Evolutionary conservation across 2,329 filamentous ascomycete species (phyloP).

Genomic region (Zymoseptoria passerinii): DNA sequence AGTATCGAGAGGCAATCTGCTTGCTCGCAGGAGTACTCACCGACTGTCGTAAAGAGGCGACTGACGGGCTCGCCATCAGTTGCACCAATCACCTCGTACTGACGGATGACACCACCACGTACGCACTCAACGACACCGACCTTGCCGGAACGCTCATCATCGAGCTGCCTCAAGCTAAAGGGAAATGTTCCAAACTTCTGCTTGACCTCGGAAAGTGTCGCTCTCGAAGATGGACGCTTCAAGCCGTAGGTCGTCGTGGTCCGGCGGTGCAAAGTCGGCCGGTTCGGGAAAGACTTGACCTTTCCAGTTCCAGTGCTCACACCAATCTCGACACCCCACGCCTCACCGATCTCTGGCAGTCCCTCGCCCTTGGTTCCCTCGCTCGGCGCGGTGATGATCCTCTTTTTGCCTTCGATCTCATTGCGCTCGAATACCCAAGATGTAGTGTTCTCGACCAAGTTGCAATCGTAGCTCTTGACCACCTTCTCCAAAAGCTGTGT

Average conservation of each 20-base stretch:
- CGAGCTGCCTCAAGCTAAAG: constrained; percentile 93
- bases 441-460: constrained; percentile 93
- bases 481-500: constrained; percentile 84
- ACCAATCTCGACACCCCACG: constrained; percentile 96
- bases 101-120: constrained; percentile 80
- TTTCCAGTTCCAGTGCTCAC: constrained; percentile 87
- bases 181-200: constrained; percentile 98
- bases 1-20: constrained; percentile 4
- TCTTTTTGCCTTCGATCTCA: constrained; percentile 96
- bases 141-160: constrained; percentile 92
- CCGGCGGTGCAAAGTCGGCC: constrained; percentile 85
- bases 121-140: constrained; percentile 96
- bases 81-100: constrained; percentile 93
- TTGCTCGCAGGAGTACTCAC: constrained; percentile 49
- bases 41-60: constrained; percentile 81
- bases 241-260: constrained; percentile 85
- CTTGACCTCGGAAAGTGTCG: constrained; percentile 86
- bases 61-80: constrained; percentile 81
- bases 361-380: constrained; percentile 90
- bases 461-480: constrained; percentile 82
- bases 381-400: constrained; percentile 83
- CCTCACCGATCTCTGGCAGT: constrained; percentile 77
- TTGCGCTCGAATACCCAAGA: constrained; percentile 95
- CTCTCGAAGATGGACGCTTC: constrained; percentile 88
- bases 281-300: constrained; percentile 82